These are phyloP conservation scores for Termitomyces sp. DNA, from an alignment of 768 basidiomycete genomes.

Conservation along the genomic window DNA sequence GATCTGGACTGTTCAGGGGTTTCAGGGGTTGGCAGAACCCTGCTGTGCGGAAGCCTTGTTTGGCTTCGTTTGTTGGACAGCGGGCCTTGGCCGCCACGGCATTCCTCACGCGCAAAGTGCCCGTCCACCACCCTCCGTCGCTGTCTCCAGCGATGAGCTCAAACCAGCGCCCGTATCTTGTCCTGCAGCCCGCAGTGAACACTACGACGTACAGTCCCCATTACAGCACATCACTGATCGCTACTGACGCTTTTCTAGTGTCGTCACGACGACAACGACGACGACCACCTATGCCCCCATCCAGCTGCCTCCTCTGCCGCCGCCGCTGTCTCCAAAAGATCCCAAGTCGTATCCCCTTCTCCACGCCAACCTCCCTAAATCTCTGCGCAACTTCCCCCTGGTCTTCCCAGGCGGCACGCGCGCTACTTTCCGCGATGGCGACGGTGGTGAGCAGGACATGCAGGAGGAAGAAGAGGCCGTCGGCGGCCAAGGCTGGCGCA, in stretches of 20 bases:
- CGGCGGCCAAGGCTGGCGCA: slow-evolving; percentile 67
- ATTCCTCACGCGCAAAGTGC: neutral
- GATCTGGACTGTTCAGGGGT: neutral
- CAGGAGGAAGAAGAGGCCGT: slow-evolving; percentile 65
- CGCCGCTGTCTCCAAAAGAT: slow-evolving; percentile 67
- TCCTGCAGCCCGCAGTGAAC: slow-evolving; percentile 76
- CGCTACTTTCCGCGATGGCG: slow-evolving; percentile 74
- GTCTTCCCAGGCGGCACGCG: slow-evolving; percentile 77
- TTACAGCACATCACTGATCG: neutral
- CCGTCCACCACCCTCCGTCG: slow-evolving; percentile 15
- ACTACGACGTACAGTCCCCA: slow-evolving; percentile 65
- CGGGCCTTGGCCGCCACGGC: too few relatives aligned
- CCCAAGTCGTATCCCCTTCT: slow-evolving; percentile 76
- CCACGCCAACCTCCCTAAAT: slow-evolving; percentile 67
- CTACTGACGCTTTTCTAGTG: slow-evolving; percentile 35
- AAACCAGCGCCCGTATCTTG: slow-evolving; percentile 58
- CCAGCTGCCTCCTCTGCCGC: slow-evolving; percentile 66
- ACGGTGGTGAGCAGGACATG: slow-evolving; percentile 57
- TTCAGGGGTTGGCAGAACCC: too few relatives aligned
- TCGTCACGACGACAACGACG: slow-evolving; percentile 88
- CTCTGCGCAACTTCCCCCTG: slow-evolving; percentile 68
- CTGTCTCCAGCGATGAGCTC: slow-evolving; percentile 47
- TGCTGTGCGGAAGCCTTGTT: slow-evolving; percentile 11
- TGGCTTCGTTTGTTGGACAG: slow-evolving; percentile 3
- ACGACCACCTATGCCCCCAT: slow-evolving; percentile 91